Percentiles rank a stretch among this genome's conserved stretches.
Evolutionary conservation across 441 rosid species (phyloP).

Genomic region (Pelargonium cotyledonis): DNA sequence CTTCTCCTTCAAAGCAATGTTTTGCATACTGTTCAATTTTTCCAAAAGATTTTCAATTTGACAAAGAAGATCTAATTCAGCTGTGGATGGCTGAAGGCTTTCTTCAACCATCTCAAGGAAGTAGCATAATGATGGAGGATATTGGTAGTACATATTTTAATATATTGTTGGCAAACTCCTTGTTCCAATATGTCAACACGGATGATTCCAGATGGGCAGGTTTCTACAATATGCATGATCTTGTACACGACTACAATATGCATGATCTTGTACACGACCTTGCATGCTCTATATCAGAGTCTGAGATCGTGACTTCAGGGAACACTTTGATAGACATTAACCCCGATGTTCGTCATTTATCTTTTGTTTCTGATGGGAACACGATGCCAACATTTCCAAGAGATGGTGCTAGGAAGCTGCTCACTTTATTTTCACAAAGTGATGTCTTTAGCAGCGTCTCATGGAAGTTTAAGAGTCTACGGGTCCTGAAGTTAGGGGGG

Average conservation of each 20-base stretch:
- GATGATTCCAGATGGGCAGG: background rate
- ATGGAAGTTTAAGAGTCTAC: background rate
- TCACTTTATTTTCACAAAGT: background rate
- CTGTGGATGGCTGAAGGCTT: conserved; percentile 18
- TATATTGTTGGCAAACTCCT: background rate
- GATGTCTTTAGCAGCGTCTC: background rate
- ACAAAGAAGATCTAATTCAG: conserved; percentile 4
- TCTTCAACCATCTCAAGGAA: background rate
- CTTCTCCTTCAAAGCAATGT: conserved; percentile 6
- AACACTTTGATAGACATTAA: background rate
- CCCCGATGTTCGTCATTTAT: background rate
- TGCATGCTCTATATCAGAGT: background rate
- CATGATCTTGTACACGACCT: conserved; percentile 13
- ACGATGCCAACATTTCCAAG: background rate
- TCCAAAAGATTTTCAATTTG: conserved; percentile 3
- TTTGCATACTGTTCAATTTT: conserved; percentile 14
- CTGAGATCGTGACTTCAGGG: background rate
- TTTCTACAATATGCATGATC: too few species aligned
- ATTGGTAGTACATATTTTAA: background rate
- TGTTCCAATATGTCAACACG: conserved; percentile 7
- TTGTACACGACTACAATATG: too few species aligned
- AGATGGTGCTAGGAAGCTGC: background rate
- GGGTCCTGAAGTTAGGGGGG: background rate
- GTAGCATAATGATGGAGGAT: background rate
- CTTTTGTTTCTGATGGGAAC: background rate